Evolutionary conservation across 2,329 filamentous ascomycete species (phyloP).

Genomic region (Microcyclospora pomicola): DNA sequence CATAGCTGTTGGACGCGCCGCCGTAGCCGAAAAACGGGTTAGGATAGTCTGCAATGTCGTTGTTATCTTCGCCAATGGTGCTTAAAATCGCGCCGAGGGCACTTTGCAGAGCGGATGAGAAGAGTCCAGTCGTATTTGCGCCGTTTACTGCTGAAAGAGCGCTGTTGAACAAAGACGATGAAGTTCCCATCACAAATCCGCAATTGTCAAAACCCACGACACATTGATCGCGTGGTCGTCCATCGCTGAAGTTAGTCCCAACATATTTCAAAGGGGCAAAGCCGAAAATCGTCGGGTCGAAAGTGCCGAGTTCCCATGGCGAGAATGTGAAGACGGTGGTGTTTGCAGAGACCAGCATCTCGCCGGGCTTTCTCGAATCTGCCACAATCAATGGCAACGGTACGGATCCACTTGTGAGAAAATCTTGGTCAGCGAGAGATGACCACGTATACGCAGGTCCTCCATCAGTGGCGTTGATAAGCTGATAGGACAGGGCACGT

Average conservation of each 20-base stretch:
- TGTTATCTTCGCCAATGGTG: slow-evolving; percentile 42
- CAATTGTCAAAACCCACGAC: slow-evolving; percentile 70
- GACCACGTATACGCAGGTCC: slow-evolving; percentile 71
- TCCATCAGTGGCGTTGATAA: slow-evolving; percentile 62
- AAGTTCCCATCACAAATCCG: slow-evolving; percentile 76
- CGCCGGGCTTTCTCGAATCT: slow-evolving; percentile 50
- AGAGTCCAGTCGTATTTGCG: slow-evolving; percentile 26
- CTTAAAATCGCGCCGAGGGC: slow-evolving; percentile 41
- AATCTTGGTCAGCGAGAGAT: slow-evolving; percentile 50
- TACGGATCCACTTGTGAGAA: slow-evolving; percentile 49
- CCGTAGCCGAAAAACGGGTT: slow-evolving; percentile 64
- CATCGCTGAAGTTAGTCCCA: slow-evolving; percentile 57
- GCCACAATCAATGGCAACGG: slow-evolving; percentile 64
- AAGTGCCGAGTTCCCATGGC: slow-evolving; percentile 66
- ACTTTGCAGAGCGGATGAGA: slow-evolving; percentile 33
- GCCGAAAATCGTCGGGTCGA: slow-evolving; percentile 56
- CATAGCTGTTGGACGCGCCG: slow-evolving; percentile 43
- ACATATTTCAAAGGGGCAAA: slow-evolving; percentile 59
- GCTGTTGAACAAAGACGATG: slow-evolving; percentile 71
- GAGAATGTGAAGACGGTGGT: slow-evolving; percentile 67
- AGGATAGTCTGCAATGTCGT: slow-evolving; percentile 65
- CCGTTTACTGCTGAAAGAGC: slow-evolving; percentile 52
- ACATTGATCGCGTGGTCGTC: slow-evolving; percentile 48
- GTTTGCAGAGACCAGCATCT: slow-evolving; percentile 51
- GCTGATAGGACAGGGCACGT: slow-evolving; percentile 71